A percentile compares a stretch with the other conserved stretches of the same genome.
Evolutionary conservation across 1,284 basidiomycete genomes (phyloP).

Genomic region (Cutaneotrichosporon spelunceum): DNA sequence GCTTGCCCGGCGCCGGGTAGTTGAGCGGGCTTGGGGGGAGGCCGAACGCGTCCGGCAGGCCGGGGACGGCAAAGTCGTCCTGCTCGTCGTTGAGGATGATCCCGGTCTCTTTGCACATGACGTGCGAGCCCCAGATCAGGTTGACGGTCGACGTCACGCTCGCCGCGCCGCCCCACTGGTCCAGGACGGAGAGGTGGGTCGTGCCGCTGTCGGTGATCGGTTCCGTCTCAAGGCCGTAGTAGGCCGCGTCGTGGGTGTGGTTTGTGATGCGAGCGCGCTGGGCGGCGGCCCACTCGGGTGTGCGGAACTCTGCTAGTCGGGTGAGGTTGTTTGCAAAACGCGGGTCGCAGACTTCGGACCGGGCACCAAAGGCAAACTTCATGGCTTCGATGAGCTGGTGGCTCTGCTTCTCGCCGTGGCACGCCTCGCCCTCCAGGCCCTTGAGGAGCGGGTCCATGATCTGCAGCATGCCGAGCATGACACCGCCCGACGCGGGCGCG

Average conservation of each 20-base stretch:
- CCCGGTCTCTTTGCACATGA: conserved; percentile 79
- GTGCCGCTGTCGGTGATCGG: conserved; percentile 79
- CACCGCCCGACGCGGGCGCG: conserved; percentile 62
- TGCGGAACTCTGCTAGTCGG: conserved; percentile 65
- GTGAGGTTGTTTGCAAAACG: conserved; percentile 55
- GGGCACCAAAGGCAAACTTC: conserved; percentile 56
- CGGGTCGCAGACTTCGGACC: conserved; percentile 73
- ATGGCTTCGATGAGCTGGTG: conserved; percentile 55
- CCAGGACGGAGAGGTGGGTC: conserved; percentile 78
- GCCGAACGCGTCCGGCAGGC: conserved; percentile 74
- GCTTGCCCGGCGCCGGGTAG: conserved; percentile 79
- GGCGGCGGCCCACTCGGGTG: conserved; percentile 64
- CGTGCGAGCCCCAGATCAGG: conserved; percentile 74
- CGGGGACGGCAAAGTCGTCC: conserved; percentile 83
- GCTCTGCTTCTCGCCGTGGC: conserved; percentile 25
- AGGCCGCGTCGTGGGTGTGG: conserved; percentile 69
- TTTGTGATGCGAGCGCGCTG: conserved; percentile 59
- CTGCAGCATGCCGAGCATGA: conserved; percentile 48
- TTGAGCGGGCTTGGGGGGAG: conserved; percentile 83
- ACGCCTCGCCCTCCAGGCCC: neutral
- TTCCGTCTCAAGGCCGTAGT: conserved; percentile 81
- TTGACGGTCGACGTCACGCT: conserved; percentile 83
- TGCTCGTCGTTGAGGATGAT: conserved; percentile 82
- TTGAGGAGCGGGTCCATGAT: conserved; percentile 36
- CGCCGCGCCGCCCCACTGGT: conserved; percentile 79